Percentiles rank a stretch among this genome's conserved stretches.
phyloP scores from a whole-genome alignment of 2,329 filamentous ascomycete genomes.

The Cryphonectria carpinicola region DNA sequence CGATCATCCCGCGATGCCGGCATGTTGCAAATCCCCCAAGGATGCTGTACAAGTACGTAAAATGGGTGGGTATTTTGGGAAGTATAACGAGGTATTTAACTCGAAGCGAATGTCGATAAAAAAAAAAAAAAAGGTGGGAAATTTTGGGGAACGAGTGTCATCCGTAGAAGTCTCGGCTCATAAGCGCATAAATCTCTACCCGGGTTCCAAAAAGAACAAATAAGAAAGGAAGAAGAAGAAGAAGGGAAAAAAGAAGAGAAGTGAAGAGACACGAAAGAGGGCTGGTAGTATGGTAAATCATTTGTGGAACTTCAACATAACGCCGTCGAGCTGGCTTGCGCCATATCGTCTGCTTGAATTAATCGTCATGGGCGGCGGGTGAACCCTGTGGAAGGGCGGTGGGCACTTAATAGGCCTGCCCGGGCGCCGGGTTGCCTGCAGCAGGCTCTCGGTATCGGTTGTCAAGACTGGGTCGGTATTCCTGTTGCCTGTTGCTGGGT shows the following conservation, averaged over 20 bases:
- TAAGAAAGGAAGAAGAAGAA: background rate
- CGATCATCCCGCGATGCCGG: slow-evolving; percentile 15
- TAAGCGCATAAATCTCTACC: slow-evolving; percentile 22
- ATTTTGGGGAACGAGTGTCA: slow-evolving; percentile 25
- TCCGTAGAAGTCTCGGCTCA: slow-evolving; percentile 24
- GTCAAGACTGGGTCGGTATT: slow-evolving; percentile 28
- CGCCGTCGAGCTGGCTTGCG: slow-evolving; percentile 2
- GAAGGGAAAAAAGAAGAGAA: background rate
- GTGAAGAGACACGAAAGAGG: background rate
- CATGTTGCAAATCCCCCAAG: slow-evolving; percentile 12
- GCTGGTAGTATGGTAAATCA: slow-evolving; percentile 10
- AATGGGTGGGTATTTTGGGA: slow-evolving; percentile 16
- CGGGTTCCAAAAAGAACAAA: slow-evolving; percentile 14
- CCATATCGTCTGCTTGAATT: background rate
- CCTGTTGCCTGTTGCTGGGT: slow-evolving; percentile 51
- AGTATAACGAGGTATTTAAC: slow-evolving; percentile 2
- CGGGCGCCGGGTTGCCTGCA: background rate
- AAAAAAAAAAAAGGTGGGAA: slow-evolving; percentile 5
- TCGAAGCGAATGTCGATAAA: background rate
- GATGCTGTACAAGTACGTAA: slow-evolving; percentile 14
- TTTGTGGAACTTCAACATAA: slow-evolving; percentile 14
- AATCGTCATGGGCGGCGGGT: background rate
- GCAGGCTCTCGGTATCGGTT: background rate
- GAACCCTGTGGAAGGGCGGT: background rate
- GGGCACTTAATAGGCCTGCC: slow-evolving; percentile 49